Conservation (phyloP, 2,329 filamentous ascomycete genomes). For the Claviceps humidiphila region DNA sequence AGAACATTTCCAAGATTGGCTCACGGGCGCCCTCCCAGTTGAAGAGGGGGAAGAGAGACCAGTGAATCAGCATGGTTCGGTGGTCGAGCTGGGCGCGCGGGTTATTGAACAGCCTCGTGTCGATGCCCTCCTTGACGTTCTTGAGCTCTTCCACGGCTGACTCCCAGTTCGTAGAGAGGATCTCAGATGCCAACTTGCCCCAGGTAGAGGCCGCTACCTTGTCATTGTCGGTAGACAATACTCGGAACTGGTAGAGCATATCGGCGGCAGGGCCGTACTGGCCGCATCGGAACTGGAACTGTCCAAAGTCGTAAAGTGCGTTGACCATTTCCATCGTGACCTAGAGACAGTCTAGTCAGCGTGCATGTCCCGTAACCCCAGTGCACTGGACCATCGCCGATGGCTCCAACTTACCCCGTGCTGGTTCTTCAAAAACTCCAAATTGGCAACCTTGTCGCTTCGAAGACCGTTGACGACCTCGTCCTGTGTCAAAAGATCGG, state of each 20-base stretch:
- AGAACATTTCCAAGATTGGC: conserved; percentile 86
- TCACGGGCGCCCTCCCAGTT: conserved; percentile 91
- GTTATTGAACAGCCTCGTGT: conserved; percentile 92
- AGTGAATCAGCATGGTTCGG: conserved; percentile 96
- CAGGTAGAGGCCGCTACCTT: conserved; percentile 91
- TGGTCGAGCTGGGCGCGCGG: conserved; percentile 89
- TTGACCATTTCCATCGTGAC: conserved; percentile 93
- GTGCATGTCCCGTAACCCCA: too few relatives aligned
- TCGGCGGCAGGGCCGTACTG: conserved; percentile 85
- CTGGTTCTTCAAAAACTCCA: conserved; percentile 94
- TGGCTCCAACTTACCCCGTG: conserved; percentile 54
- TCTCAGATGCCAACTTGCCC: conserved; percentile 95
- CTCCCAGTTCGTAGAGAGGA: conserved; percentile 92
- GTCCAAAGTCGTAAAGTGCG: conserved; percentile 86
- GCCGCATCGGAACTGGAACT: conserved; percentile 96
- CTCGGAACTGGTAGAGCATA: conserved; percentile 92
- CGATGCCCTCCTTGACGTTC: conserved; percentile 84
- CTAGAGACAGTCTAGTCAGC: conserved; percentile 21
- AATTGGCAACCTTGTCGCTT: conserved; percentile 96
- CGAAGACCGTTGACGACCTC: conserved; percentile 82
- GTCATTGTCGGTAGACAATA: conserved; percentile 96
- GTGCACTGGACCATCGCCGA: not conserved
- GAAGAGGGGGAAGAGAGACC: conserved; percentile 97
- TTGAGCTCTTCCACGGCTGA: conserved; percentile 78
- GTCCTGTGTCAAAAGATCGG: conserved; percentile 72